Percentiles rank a stretch among this genome's conserved stretches.
phyloP scores from a whole-genome alignment of 768 basidiomycete genomes.

The Trichaptum fuscoviolaceum region DNA sequence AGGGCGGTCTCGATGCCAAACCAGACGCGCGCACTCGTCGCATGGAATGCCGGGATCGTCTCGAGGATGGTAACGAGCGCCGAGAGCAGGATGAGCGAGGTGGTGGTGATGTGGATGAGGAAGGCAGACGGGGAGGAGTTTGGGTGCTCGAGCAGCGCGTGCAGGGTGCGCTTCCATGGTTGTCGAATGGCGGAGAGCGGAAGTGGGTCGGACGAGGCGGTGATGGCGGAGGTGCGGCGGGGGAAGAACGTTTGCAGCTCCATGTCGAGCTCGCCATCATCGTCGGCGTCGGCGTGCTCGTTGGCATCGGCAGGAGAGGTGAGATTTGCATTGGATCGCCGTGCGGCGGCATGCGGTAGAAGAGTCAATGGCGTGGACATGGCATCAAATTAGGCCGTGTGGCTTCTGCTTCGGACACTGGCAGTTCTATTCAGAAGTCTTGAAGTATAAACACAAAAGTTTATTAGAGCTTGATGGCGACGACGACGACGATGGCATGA shows the following conservation, averaged over 20 bases:
- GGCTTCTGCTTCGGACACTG: background rate
- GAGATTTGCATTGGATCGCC: background rate
- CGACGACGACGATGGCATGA: background rate
- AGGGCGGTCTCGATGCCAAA: constrained; percentile 85
- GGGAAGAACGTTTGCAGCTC: constrained; percentile 34
- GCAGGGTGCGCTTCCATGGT: constrained; percentile 60
- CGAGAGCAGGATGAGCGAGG: constrained; percentile 66
- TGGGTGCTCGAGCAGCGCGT: constrained; percentile 74
- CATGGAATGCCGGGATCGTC: constrained; percentile 73
- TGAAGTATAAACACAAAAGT: background rate
- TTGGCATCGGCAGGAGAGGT: background rate
- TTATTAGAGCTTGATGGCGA: background rate
- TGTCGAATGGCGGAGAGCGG: constrained; percentile 31
- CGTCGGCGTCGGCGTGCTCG: background rate
- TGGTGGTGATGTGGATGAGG: constrained; percentile 64
- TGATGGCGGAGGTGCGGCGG: constrained; percentile 24
- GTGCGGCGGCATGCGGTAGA: constrained; percentile 1
- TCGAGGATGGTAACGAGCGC: constrained; percentile 75
- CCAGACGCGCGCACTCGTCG: constrained; percentile 64
- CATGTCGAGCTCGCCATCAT: constrained; percentile 9
- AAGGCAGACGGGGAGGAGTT: constrained; percentile 74
- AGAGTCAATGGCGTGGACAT: background rate
- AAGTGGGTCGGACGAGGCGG: constrained; percentile 29
- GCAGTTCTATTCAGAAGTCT: background rate
- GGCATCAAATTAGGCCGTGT: background rate